These are phyloP conservation scores for Glarea lozoyensis DNA, from an alignment of 495 filamentous ascomycete species.

Conservation along the genomic window DNA sequence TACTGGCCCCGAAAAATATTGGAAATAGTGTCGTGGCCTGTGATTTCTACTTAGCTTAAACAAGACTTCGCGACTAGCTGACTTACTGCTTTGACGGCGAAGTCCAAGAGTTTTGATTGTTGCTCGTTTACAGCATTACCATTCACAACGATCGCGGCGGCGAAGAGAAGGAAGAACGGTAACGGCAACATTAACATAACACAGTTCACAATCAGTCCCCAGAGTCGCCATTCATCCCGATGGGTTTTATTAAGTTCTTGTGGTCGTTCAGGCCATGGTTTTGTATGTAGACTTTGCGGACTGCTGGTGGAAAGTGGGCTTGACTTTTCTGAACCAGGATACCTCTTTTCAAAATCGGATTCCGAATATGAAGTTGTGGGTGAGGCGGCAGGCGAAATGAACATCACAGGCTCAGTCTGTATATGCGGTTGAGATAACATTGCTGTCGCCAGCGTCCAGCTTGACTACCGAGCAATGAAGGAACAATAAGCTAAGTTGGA, in stretches of 20 bases:
- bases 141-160: constrained; percentile 8
- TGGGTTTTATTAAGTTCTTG: constrained; percentile 17
- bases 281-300: constrained; percentile 8
- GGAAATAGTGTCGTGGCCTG: constrained; percentile 18
- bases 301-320: neutral
- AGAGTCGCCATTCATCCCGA: constrained; percentile 27
- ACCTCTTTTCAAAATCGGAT: neutral
- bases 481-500: neutral
- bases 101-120: constrained; percentile 6
- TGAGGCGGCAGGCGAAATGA: neutral
- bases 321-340: neutral
- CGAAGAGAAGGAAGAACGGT: constrained; percentile 11
- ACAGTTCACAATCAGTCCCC: constrained; percentile 19
- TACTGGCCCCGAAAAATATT: constrained; percentile 12
- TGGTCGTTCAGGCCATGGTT: constrained; percentile 15
- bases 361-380: neutral
- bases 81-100: constrained; percentile 16
- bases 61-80: neutral
- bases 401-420: neutral
- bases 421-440: neutral
- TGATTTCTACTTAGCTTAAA: neutral
- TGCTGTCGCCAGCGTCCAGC: neutral
- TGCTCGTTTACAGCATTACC: constrained; percentile 6
- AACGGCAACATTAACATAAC: constrained; percentile 6
- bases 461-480: neutral